A percentile compares a stretch with the other conserved stretches of the same genome.
phyloP scores from a whole-genome alignment of 306 rosid species.

The Vigna radiata region DNA sequence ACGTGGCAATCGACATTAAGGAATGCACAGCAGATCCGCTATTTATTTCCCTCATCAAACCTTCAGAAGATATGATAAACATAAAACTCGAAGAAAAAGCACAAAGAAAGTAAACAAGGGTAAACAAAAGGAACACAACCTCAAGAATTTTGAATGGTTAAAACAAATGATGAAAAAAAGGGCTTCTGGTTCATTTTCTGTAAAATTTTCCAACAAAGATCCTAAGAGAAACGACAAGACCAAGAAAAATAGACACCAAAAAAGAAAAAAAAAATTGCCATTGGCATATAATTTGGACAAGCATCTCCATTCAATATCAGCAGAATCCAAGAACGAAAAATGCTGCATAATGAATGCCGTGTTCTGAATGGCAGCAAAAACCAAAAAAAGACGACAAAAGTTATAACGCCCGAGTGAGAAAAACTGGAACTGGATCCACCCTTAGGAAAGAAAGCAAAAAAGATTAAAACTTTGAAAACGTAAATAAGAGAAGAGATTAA shows the following conservation, averaged over 20 bases:
- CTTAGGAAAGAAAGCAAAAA: neutral
- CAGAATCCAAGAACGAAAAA: conserved; percentile 30
- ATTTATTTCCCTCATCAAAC: conserved; percentile 21
- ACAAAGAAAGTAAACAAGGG: neutral
- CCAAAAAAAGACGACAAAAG: neutral
- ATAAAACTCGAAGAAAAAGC: neutral
- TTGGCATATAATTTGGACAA: conserved; percentile 22
- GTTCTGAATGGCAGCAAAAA: neutral
- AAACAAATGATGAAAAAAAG: neutral
- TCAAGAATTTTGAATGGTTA: conserved; percentile 17
- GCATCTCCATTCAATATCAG: conserved; percentile 10
- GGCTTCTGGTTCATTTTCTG: neutral
- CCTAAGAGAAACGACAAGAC: conserved; percentile 30
- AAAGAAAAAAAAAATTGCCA: neutral
- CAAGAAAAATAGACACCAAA: neutral
- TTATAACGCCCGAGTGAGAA: conserved; percentile 13
- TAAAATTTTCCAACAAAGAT: conserved; percentile 23
- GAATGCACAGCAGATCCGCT: conserved; percentile 37
- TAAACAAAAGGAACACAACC: conserved; percentile 6
- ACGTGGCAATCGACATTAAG: conserved; percentile 9
- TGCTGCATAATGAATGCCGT: conserved; percentile 34
- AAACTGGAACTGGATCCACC: conserved; percentile 8
- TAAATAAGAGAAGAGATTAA: neutral
- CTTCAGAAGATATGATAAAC: conserved; percentile 32
- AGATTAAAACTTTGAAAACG: conserved; percentile 35